A percentile compares a stretch with the other conserved stretches of the same genome.
Evolutionary conservation across 2,329 filamentous ascomycete species (phyloP).

Genomic region (Cladosporium sphaerospermum): DNA sequence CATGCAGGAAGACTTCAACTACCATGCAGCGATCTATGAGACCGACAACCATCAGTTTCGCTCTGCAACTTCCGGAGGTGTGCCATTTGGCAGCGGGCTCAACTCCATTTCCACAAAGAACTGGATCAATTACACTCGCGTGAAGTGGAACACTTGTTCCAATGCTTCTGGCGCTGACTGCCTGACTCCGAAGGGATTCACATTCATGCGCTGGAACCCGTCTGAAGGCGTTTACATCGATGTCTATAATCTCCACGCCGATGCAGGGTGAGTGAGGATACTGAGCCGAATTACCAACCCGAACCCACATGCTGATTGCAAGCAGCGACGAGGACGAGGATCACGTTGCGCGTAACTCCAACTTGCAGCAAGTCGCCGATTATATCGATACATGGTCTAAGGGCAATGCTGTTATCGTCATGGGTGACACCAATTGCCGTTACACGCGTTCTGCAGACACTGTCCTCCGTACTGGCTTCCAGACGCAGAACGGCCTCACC

Average conservation of each 20-base stretch:
- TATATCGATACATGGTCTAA: conserved; percentile 51
- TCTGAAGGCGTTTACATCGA: conserved; percentile 53
- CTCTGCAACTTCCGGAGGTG: conserved; percentile 60
- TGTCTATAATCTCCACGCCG: conserved; percentile 61
- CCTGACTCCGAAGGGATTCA: conserved; percentile 64
- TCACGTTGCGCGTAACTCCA: conserved; percentile 50
- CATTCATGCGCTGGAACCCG: conserved; percentile 55
- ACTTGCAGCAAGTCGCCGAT: conserved; percentile 53
- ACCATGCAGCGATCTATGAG: conserved; percentile 57
- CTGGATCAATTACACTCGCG: conserved; percentile 45
- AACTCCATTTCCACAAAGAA: conserved; percentile 50
- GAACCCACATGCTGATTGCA: neutral
- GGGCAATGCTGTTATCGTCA: conserved; percentile 58
- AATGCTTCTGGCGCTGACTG: conserved; percentile 51
- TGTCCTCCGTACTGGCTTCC: conserved; percentile 42
- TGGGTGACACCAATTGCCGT: conserved; percentile 60
- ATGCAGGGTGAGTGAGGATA: conserved; percentile 41
- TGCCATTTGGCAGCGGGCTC: conserved; percentile 56
- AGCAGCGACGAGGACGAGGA: conserved; percentile 45
- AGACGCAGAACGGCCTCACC: conserved; percentile 44
- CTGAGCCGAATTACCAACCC: conserved; percentile 28
- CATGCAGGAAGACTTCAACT: conserved; percentile 64
- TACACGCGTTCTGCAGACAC: conserved; percentile 54
- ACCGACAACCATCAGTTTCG: conserved; percentile 55
- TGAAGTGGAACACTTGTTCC: conserved; percentile 56